A percentile compares a stretch with the other conserved stretches of the same genome.
Evolutionary conservation across 345 rosid species (phyloP).

Genomic region (Toxicodendron radicans): DNA sequence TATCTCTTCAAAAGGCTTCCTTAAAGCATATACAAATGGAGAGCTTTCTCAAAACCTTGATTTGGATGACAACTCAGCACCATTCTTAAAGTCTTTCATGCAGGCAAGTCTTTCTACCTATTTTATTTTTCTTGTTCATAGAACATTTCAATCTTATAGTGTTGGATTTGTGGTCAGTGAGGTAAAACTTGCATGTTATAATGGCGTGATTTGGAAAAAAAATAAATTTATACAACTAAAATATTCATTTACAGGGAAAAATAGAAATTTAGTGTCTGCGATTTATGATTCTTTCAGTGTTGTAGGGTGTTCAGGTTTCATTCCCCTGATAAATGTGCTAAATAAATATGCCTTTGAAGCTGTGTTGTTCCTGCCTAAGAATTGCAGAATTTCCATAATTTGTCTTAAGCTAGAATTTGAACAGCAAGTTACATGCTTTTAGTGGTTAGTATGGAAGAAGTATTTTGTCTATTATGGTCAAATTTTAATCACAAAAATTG

Average conservation of each 20-base stretch:
- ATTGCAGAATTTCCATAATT: background rate
- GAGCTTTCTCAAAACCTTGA: constrained; percentile 64
- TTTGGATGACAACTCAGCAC: constrained; percentile 69
- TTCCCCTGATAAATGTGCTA: too few species aligned
- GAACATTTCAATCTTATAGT: background rate
- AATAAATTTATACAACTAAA: too few species aligned
- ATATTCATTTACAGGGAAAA: too few species aligned
- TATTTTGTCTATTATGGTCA: too few species aligned
- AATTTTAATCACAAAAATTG: too few species aligned
- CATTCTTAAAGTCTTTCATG: constrained; percentile 88
- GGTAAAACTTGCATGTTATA: background rate
- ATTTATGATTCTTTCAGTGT: too few species aligned
- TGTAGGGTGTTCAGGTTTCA: too few species aligned
- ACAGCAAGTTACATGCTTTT: background rate
- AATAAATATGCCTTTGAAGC: too few species aligned
- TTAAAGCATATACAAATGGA: constrained; percentile 69
- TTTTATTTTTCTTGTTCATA: background rate
- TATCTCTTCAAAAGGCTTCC: constrained; percentile 54
- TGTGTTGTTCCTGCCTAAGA: background rate
- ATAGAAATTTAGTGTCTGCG: too few species aligned
- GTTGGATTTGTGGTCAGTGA: background rate
- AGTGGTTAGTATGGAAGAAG: too few species aligned
- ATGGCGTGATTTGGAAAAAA: background rate
- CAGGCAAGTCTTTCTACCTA: constrained; percentile 46
- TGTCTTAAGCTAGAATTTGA: background rate